Evolutionary conservation across 208 protist genomes (phyloP).

Genomic region (Trypanosoma avium): DNA sequence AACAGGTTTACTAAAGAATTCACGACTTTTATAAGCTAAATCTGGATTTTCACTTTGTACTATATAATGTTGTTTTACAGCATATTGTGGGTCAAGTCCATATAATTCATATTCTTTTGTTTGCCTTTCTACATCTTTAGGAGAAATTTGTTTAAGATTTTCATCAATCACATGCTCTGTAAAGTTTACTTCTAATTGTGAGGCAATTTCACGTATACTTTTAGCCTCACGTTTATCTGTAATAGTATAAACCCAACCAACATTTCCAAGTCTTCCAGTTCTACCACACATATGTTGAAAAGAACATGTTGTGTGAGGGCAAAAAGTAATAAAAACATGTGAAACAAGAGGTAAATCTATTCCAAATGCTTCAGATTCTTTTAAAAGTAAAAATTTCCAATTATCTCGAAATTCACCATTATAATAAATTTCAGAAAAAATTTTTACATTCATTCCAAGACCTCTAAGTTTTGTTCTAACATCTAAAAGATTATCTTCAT

Average conservation of each 20-base stretch:
- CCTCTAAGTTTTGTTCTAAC: slow-evolving; percentile 55
- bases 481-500: slow-evolving; percentile 54
- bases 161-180: slow-evolving; percentile 52
- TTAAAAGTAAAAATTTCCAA: slow-evolving; percentile 79
- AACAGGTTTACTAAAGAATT: slow-evolving; percentile 75
- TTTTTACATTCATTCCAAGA: slow-evolving; percentile 69
- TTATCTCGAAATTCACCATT: slow-evolving; percentile 42
- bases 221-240: slow-evolving; percentile 59
- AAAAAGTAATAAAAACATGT: slow-evolving; percentile 84
- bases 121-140: slow-evolving; percentile 51
- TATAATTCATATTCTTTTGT: slow-evolving; percentile 68
- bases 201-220: slow-evolving; percentile 50
- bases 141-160: slow-evolving; percentile 32
- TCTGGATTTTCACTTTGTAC: slow-evolving; percentile 77
- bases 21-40: slow-evolving; percentile 56
- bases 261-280: slow-evolving; percentile 65
- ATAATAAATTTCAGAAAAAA: slow-evolving; percentile 79
- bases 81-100: slow-evolving; percentile 81
- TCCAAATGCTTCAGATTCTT: slow-evolving; percentile 75
- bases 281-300: slow-evolving; percentile 86
- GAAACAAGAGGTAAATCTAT: slow-evolving; percentile 76
- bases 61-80: slow-evolving; percentile 78
- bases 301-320: slow-evolving; percentile 56
- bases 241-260: slow-evolving; percentile 86
- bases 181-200: slow-evolving; percentile 69